Conservation (phyloP, 176 grass and related monocot genomes). For the Hordeum vulgare region DNA sequence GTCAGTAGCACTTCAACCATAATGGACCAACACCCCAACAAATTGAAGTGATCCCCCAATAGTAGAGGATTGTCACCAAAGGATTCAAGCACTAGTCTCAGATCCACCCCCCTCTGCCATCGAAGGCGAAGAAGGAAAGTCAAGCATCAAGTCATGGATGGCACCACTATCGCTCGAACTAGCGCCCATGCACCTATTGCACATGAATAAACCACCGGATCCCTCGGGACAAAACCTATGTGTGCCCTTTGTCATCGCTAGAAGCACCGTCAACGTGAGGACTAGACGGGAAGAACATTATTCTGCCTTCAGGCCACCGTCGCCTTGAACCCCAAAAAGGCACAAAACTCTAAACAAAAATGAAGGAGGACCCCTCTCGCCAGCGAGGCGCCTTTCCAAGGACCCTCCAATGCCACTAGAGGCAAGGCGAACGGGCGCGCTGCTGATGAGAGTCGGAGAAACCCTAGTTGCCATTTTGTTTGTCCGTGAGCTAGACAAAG, state of each 20-base stretch:
- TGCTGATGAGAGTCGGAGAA: neutral
- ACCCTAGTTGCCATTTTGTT: neutral
- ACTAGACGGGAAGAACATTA: neutral
- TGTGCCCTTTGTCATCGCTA: neutral
- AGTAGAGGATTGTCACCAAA: neutral
- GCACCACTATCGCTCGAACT: neutral
- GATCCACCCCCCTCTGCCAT: neutral
- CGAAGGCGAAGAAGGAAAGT: neutral
- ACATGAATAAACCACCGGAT: neutral
- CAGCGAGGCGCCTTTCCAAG: no score
- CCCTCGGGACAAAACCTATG: neutral
- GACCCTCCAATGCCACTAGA: neutral
- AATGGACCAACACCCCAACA: neutral
- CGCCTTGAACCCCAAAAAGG: no score
- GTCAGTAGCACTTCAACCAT: neutral
- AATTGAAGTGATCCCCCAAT: neutral
- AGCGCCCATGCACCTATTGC: neutral
- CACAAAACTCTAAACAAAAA: no score
- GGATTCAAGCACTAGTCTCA: neutral
- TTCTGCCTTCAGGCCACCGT: neutral
- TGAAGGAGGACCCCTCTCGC: no score
- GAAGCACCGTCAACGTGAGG: neutral
- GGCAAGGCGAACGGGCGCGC: neutral
- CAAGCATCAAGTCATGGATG: neutral
- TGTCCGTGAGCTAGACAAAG: neutral